phyloP scores from a whole-genome alignment of 306 rosid species.

The Dryas octopetala region DNA sequence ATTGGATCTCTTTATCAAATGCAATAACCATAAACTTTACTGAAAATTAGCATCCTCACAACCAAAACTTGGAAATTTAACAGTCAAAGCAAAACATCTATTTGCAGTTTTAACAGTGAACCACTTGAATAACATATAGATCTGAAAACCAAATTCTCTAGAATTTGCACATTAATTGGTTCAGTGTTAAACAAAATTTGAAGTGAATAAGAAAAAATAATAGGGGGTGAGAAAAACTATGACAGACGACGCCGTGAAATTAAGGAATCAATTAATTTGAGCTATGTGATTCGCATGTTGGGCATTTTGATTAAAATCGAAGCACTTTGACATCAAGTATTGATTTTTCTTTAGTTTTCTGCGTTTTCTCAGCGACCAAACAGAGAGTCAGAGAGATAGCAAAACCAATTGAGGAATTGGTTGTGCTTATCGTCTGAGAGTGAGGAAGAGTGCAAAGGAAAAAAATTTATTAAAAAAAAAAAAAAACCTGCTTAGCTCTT shows the following conservation, averaged over 20 bases:
- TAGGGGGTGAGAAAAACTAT: too few relatives aligned
- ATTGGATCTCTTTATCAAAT: not conserved
- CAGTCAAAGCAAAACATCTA: not conserved
- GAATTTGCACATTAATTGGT: not conserved
- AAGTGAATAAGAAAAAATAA: not conserved
- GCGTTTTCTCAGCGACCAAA: too few relatives aligned
- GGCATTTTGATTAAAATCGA: not conserved
- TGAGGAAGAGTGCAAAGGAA: not conserved
- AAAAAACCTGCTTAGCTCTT: not conserved
- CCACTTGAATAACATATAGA: not conserved
- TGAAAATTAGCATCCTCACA: not conserved
- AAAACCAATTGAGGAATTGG: too few relatives aligned
- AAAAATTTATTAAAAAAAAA: not conserved
- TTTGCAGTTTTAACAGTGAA: not conserved
- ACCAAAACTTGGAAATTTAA: not conserved
- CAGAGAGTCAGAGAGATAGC: too few relatives aligned
- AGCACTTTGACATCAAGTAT: not conserved
- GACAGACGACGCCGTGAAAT: too few relatives aligned
- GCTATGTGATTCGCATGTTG: not conserved
- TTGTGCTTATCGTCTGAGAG: too few relatives aligned
- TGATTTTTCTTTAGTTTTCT: not conserved
- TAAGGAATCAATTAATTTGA: not conserved
- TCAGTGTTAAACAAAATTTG: too few relatives aligned
- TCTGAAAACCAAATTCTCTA: not conserved
- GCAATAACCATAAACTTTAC: not conserved